Evolutionary conservation across 2,329 filamentous ascomycete genomes (phyloP).

Genomic region (Calonectria hongkongensis): DNA sequence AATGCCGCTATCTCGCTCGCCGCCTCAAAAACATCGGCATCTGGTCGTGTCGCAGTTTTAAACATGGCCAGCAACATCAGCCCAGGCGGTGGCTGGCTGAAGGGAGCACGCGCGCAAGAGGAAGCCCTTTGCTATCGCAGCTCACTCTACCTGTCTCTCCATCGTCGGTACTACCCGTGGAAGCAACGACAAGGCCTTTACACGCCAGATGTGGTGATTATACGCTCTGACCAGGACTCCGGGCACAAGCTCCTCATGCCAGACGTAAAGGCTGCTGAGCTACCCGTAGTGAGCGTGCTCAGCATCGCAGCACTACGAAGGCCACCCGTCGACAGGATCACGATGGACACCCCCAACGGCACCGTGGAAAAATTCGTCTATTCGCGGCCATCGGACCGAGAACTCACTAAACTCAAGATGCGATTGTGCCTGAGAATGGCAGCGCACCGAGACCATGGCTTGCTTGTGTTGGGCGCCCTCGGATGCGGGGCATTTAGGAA

Average conservation of each 20-base stretch:
- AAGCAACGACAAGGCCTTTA: slow-evolving; percentile 72
- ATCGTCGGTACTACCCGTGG: slow-evolving; percentile 72
- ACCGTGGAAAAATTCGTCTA: slow-evolving; percentile 62
- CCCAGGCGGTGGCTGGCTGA: slow-evolving; percentile 79
- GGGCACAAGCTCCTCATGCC: slow-evolving; percentile 68
- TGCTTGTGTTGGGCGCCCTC: slow-evolving; percentile 80
- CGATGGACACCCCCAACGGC: slow-evolving; percentile 43
- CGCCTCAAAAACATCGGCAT: slow-evolving; percentile 49
- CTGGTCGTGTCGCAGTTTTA: slow-evolving; percentile 72
- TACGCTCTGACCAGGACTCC: slow-evolving; percentile 69
- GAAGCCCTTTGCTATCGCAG: slow-evolving; percentile 81
- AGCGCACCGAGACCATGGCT: slow-evolving; percentile 72
- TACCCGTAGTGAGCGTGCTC: slow-evolving; percentile 75
- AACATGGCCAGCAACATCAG: slow-evolving; percentile 77
- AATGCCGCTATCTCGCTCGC: slow-evolving; percentile 70
- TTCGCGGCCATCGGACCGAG: slow-evolving; percentile 64
- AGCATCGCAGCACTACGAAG: slow-evolving; percentile 74
- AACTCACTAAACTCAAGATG: slow-evolving; percentile 78
- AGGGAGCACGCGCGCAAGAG: slow-evolving; percentile 79
- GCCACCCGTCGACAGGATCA: slow-evolving; percentile 59
- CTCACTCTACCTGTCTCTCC: slow-evolving; percentile 70
- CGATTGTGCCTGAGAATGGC: slow-evolving; percentile 76
- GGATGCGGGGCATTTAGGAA: slow-evolving; percentile 82
- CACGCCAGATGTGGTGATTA: slow-evolving; percentile 75
- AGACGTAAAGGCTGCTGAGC: slow-evolving; percentile 54